Percentiles rank a stretch among this genome's conserved stretches.
Conservation (phyloP, 2,329 filamentous ascomycete species). For the Huntiella omanensis region DNA sequence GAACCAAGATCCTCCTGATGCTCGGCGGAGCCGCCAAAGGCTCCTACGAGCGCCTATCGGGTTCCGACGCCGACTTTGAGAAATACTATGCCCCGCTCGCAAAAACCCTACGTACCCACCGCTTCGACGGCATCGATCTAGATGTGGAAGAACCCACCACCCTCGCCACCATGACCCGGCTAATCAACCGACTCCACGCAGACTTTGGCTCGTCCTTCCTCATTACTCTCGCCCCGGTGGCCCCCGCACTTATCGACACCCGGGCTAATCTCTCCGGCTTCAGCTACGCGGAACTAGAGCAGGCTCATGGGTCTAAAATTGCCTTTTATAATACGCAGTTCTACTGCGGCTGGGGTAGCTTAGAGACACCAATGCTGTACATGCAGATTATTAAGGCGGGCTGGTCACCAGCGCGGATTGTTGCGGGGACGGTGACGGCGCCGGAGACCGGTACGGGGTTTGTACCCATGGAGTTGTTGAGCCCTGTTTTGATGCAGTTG, state of each 20-base stretch:
- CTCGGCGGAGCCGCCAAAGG: slow-evolving; percentile 69
- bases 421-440: slow-evolving; percentile 66
- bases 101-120: slow-evolving; percentile 40
- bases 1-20: slow-evolving; percentile 71
- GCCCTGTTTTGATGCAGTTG: slow-evolving; percentile 24
- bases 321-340: slow-evolving; percentile 85
- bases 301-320: slow-evolving; percentile 44
- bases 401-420: slow-evolving; percentile 55
- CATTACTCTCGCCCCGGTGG: slow-evolving; percentile 67
- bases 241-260: slow-evolving; percentile 43
- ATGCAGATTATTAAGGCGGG: slow-evolving; percentile 37
- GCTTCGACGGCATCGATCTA: slow-evolving; percentile 53
- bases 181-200: slow-evolving; percentile 46
- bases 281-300: slow-evolving; percentile 57
- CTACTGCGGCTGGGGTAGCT: slow-evolving; percentile 71
- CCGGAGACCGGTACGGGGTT: slow-evolving; percentile 48
- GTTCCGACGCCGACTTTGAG: slow-evolving; percentile 44
- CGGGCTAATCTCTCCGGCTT: slow-evolving; percentile 58
- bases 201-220: slow-evolving; percentile 56
- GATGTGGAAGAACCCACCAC: slow-evolving; percentile 66
- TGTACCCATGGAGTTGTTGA: slow-evolving; percentile 29
- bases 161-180: slow-evolving; percentile 42
- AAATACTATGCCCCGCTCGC: slow-evolving; percentile 52
- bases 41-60: slow-evolving; percentile 37
- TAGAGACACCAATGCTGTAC: slow-evolving; percentile 27